Conservation (phyloP, 208 protist species). For the Acanthamoeba sp. region DNA sequence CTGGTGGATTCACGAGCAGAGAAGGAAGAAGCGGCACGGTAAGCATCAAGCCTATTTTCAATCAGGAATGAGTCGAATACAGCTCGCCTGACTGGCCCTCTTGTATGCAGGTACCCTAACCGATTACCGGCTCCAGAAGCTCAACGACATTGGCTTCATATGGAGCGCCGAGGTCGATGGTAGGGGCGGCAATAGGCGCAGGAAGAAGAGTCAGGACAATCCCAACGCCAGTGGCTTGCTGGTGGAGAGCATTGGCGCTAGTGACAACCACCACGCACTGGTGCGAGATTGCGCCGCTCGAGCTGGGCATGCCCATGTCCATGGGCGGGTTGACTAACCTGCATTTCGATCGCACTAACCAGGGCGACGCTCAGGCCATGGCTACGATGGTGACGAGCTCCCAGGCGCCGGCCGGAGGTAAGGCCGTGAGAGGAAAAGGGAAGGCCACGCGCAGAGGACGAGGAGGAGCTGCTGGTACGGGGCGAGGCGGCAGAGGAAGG, state of each 20-base stretch:
- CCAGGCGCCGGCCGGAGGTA: neutral
- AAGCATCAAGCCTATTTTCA: neutral
- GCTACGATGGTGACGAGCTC: neutral
- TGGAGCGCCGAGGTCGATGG: conserved; percentile 29
- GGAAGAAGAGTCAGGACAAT: conserved; percentile 7
- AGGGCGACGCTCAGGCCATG: neutral
- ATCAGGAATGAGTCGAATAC: neutral
- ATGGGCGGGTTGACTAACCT: too few relatives aligned
- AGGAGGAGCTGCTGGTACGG: neutral
- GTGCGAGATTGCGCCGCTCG: neutral
- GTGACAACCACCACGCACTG: neutral
- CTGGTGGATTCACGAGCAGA: conserved; percentile 65
- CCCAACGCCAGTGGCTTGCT: too few relatives aligned
- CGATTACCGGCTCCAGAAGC: conserved; percentile 29
- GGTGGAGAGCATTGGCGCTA: too few relatives aligned
- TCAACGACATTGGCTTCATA: conserved; percentile 50
- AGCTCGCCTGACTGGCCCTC: neutral
- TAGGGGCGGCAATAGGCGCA: neutral
- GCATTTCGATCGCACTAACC: neutral
- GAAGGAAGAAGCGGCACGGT: conserved; percentile 56
- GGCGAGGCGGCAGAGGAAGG: neutral
- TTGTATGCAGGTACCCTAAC: conserved; percentile 20
- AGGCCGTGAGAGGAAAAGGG: neutral
- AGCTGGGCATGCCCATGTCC: too few relatives aligned
- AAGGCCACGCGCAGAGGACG: neutral